Evolutionary conservation across 768 basidiomycete genomes (phyloP), one percentile per base, ranked within the genome.

Genomic region (Boletus rubroflammeus): DNA sequence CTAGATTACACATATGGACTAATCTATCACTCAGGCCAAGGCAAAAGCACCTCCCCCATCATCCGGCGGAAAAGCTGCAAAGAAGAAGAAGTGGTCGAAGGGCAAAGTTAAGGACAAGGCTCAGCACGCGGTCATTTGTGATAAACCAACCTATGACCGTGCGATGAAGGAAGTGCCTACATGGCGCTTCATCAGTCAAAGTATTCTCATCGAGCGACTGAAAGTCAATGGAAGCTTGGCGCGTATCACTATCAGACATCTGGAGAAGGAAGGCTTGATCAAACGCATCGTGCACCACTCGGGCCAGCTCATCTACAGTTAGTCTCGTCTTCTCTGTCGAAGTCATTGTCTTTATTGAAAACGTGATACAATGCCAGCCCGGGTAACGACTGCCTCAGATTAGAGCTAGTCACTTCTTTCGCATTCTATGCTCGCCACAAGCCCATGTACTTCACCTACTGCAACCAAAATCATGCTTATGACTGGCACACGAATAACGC

Each of bases 61-160:
- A 47, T 76, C 82, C 61, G 86, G 88, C 62, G 88, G 90, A 71
- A 93, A 93, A 74, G 77, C 88, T 69, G 92, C 90, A 59, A 98
- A 98, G 84, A 98, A 98, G 85, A 98, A 98, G 92, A 98, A 98
- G 84, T 98, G 95, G 95, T 97, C 93, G 66, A 98, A 98, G 84
- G 97, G 97, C 73, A 98, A 98, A 80, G 97, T 99, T 75, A 99
- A 99, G 88, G 97, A 99, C 80, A 99, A 98, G 87, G 93, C 96
- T 68, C 86, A 91, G 71, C 95, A 98, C 83, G 83, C 92, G 66
- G 94, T 98, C 75, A 79, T 86, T 63, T 86, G 96, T 68, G 96
- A 98, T 82, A 96, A 98, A 81, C 62, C 85, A 51, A 90, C 88
- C 64, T 96, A 75, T 76, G 92, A 94, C 78, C 90, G 91, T 68